A percentile compares a stretch with the other conserved stretches of the same genome.
Conservation (phyloP, 1,284 basidiomycete genomes). For the Moesziomyces globuligerus region DNA sequence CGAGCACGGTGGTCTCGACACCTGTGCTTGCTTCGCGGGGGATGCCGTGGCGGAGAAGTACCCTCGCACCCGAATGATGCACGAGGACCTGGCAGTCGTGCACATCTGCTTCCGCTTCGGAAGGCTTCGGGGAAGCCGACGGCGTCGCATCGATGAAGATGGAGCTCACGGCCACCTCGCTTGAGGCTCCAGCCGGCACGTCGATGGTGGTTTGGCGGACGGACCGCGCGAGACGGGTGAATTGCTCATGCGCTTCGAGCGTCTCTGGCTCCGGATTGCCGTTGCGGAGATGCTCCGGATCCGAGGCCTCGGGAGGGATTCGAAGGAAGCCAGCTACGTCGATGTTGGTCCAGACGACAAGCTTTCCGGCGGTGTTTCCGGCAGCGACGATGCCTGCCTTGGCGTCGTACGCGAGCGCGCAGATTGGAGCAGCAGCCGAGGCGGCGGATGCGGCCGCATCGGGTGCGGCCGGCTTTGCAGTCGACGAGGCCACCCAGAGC, state of each 20-base stretch:
- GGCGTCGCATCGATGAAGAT: slow-evolving; percentile 28
- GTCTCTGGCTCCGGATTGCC: slow-evolving; percentile 15
- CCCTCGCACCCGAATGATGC: slow-evolving; percentile 40
- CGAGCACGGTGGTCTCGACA: slow-evolving; percentile 49
- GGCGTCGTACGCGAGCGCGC: slow-evolving; percentile 57
- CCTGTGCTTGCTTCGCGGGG: background rate
- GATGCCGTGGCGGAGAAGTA: slow-evolving; percentile 47
- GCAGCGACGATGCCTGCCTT: slow-evolving; percentile 55
- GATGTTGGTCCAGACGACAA: slow-evolving; percentile 58
- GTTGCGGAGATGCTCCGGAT: slow-evolving; percentile 30
- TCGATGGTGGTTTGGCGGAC: slow-evolving; percentile 30
- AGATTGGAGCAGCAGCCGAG: slow-evolving; percentile 25
- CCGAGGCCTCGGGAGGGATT: slow-evolving; percentile 36
- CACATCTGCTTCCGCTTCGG: background rate
- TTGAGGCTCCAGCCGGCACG: slow-evolving; percentile 14
- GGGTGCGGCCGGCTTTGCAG: slow-evolving; percentile 15
- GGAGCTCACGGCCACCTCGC: slow-evolving; percentile 28
- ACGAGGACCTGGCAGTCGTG: slow-evolving; percentile 34
- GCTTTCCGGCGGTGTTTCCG: slow-evolving; percentile 49
- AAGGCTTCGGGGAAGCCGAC: background rate
- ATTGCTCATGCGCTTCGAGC: slow-evolving; percentile 22
- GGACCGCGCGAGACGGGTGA: slow-evolving; percentile 16
- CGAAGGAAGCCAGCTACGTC: slow-evolving; percentile 45
- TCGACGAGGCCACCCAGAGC: slow-evolving; percentile 49
- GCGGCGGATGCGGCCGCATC: slow-evolving; percentile 23